Conservation (phyloP, 768 basidiomycete species). For the Hygrophorus russula region DNA sequence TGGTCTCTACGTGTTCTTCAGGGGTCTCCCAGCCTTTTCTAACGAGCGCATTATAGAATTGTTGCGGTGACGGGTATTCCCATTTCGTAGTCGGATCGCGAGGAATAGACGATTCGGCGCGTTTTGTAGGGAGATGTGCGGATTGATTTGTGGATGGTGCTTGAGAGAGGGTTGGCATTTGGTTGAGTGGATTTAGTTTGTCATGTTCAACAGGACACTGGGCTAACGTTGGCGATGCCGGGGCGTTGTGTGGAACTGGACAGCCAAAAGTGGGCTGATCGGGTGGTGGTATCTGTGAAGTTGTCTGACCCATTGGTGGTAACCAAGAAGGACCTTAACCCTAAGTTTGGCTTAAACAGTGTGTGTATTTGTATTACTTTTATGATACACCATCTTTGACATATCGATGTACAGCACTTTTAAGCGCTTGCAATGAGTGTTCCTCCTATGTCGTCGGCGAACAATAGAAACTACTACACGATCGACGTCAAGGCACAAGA, state of each 20-base stretch:
- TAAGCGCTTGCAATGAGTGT: no score
- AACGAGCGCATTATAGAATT: conserved; percentile 95
- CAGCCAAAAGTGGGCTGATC: conserved; percentile 16
- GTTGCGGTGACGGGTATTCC: conserved; percentile 97
- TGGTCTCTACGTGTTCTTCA: conserved; percentile 89
- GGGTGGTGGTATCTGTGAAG: conserved; percentile 20
- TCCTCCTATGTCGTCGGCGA: no score
- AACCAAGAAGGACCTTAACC: not conserved
- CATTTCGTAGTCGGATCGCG: conserved; percentile 50
- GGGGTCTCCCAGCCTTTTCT: conserved; percentile 97
- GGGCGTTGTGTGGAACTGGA: conserved; percentile 29
- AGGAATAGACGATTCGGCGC: conserved; percentile 80
- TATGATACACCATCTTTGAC: no score
- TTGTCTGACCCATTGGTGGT: conserved; percentile 31
- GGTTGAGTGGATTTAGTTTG: conserved; percentile 61
- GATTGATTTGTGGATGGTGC: conserved; percentile 46
- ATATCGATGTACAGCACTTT: no score
- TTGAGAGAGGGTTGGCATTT: conserved; percentile 82
- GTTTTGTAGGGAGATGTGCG: conserved; percentile 54
- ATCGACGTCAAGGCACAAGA: no score
- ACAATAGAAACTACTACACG: no score
- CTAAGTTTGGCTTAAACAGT: no score
- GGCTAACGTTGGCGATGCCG: conserved; percentile 20
- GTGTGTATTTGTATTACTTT: no score
- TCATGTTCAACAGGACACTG: conserved; percentile 55